Evolutionary conservation across 257 asterid genomes (phyloP), one percentile per base, ranked within the genome.

Genomic region (Solanum ossicruentum): DNA sequence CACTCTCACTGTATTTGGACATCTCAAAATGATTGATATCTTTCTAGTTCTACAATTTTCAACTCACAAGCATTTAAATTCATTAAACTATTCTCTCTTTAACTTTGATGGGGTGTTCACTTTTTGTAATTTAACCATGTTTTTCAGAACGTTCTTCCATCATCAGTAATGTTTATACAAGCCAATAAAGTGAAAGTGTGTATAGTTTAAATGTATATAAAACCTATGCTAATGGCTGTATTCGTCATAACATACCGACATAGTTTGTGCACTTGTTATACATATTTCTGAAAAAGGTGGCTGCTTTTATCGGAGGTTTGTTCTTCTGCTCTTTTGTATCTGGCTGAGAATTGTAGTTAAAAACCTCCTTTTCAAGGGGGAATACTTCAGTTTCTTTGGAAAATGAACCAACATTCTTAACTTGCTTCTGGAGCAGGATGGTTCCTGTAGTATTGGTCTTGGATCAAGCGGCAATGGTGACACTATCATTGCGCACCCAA

Each of bases 381-480:
- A 78, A 28, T 52, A 52, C 15, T 75, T 28, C 23, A 18, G 10
- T 77, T 47, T 51, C 18, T 3, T 32, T 11, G 17, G 66, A 52
- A 70, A 78, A 28, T 52, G 54, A 52, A 78, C 45, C 54, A 72
- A 70, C 83, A 11, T 75, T 78, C 45, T 85, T 5, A 52, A 52
- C 12, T 75, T 82, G 77, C 70, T 78, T 60, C 54, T 56, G 88
- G 75, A 78, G 79, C 89, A 95, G 99, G 98, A 95, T 88, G 98
- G 98, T 60, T 92, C 98, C 2, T 96, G 97, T 85, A 89, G 90
- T 88, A 88, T 96, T 32, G 93, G 92, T 79, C 97, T 96, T 13
- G 98, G 98, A 72, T 88, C 93, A 12, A 91, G 87, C n/a, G 97
- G 97, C 69, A 91, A 87, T 51, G 98, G 99, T 12, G 98, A 93